These are phyloP conservation scores for Mycena capillaripes DNA, from an alignment of 768 basidiomycete species.

Conservation along the genomic window DNA sequence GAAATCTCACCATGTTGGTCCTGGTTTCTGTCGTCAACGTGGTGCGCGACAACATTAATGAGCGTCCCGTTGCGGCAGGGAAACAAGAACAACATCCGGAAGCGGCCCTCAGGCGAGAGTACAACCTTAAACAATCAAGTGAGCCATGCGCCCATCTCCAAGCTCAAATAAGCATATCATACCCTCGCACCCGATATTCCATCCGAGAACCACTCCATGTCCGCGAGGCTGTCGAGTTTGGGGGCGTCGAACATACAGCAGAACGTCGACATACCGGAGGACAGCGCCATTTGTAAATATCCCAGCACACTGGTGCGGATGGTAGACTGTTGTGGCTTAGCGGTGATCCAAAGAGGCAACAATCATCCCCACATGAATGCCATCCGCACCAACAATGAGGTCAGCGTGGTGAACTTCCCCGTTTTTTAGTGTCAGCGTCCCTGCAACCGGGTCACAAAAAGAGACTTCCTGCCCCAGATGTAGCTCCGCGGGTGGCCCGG, in stretches of 20 bases:
- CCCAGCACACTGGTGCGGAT: slow-evolving; percentile 28
- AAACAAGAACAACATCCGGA: slow-evolving; percentile 19
- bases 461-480: slow-evolving; percentile 25
- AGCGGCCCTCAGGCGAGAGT: slow-evolving; percentile 1
- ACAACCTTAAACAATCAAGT: neutral
- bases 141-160: neutral
- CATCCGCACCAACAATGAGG: slow-evolving; percentile 25
- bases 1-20: slow-evolving; percentile 9
- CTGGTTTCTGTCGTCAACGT: slow-evolving; percentile 27
- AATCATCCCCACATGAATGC: slow-evolving; percentile 22
- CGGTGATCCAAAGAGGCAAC: neutral
- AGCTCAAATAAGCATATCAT: neutral
- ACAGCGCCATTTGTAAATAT: slow-evolving; percentile 17
- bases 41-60: slow-evolving; percentile 31
- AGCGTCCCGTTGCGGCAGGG: slow-evolving; percentile 16
- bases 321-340: slow-evolving; percentile 1
- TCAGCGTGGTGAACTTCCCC: slow-evolving; percentile 19
- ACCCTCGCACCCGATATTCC: slow-evolving; percentile 18
- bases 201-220: slow-evolving; percentile 31
- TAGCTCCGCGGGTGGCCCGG: neutral
- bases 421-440: slow-evolving; percentile 16
- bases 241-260: slow-evolving; percentile 27
- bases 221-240: neutral
- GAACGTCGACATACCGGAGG: slow-evolving; percentile 18
- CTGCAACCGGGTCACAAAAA: slow-evolving; percentile 19